These are phyloP conservation scores for Citrus sinensis DNA, from an alignment of 345 rosid species.

Conservation along the genomic window DVS_A1.0 CM039161.1:20345001-20345500, in stretches of 20 bases:
- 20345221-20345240: background rate
- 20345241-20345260: slow-evolving; percentile 22
- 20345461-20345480: slow-evolving; percentile 54
- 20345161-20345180: slow-evolving; percentile 77
- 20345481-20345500: slow-evolving; percentile 21
- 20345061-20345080: slow-evolving; percentile 4
- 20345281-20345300: slow-evolving; percentile 14
- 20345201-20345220: slow-evolving; percentile 17
- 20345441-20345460: slow-evolving; percentile 37
- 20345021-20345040: slow-evolving; percentile 42
- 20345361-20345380: slow-evolving; percentile 30
- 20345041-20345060: slow-evolving; percentile 39
- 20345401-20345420: slow-evolving; percentile 83
- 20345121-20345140: slow-evolving; percentile 53
- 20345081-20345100: slow-evolving; percentile 56
- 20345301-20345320: background rate
- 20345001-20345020: background rate
- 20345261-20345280: slow-evolving; percentile 24
- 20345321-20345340: background rate
- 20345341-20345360: background rate
- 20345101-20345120: slow-evolving; percentile 69
- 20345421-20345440: slow-evolving; percentile 87
- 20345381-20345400: slow-evolving; percentile 50
- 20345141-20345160: slow-evolving; percentile 68
- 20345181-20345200: slow-evolving; percentile 78